A percentile compares a stretch with the other conserved stretches of the same genome.
Conservation (phyloP, 306 rosid species). For the Geum urbanum region DNA sequence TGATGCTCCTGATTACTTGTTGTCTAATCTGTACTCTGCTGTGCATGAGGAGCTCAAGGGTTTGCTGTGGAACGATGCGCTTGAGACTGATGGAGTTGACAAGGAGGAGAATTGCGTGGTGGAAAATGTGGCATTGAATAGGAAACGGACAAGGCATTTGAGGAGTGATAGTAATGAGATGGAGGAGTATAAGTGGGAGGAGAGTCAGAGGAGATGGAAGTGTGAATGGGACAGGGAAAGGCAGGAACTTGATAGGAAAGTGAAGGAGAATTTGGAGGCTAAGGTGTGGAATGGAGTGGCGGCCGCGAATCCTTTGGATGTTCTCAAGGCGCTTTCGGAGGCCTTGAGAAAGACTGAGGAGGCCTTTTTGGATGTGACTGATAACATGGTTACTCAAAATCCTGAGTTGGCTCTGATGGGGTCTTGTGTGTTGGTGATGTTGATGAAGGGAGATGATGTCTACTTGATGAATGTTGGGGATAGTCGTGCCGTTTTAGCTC, state of each 20-base stretch:
- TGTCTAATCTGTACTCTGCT: constrained; percentile 49
- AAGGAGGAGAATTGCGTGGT: constrained; percentile 9
- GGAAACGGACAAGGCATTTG: background rate
- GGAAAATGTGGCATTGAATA: constrained; percentile 10
- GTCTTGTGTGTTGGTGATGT: constrained; percentile 85
- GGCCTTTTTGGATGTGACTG: constrained; percentile 41
- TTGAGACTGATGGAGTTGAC: constrained; percentile 14
- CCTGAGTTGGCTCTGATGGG: constrained; percentile 89
- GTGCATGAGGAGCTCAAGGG: constrained; percentile 53
- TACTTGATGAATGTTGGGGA: constrained; percentile 92
- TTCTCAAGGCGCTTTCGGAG: constrained; percentile 53
- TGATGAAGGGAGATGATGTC: constrained; percentile 79
- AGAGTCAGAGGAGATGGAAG: constrained; percentile 28
- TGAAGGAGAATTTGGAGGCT: constrained; percentile 7
- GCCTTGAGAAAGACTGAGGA: constrained; percentile 62
- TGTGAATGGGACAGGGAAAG: constrained; percentile 42
- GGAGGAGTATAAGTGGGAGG: constrained; percentile 13
- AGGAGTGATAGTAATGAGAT: background rate
- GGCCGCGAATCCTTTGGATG: constrained; percentile 34
- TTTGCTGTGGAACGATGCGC: constrained; percentile 37
- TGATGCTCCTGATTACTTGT: constrained; percentile 79
- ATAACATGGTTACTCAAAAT: constrained; percentile 42
- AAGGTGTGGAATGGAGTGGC: constrained; percentile 18
- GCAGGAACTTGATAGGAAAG: constrained; percentile 20
- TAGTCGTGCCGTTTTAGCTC: constrained; percentile 66